A percentile compares a stretch with the other conserved stretches of the same genome.
Evolutionary conservation across 441 rosid genomes (phyloP).

Genomic region (Pelargonium australe): DNA sequence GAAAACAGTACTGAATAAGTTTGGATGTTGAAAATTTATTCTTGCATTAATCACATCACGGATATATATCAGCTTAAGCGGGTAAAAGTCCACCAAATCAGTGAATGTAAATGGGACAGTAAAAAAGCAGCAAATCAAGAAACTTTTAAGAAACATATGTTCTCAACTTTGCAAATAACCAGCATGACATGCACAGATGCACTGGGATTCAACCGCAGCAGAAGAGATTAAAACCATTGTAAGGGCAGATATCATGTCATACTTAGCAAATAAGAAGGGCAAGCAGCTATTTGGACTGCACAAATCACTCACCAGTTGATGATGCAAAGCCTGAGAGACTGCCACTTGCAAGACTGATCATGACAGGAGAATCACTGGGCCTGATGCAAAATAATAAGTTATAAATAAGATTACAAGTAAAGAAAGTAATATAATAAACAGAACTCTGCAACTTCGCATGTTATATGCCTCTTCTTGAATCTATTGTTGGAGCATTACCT

Average conservation of each 20-base stretch:
- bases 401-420: background rate
- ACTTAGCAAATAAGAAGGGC: no score
- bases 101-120: no score
- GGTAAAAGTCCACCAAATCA: no score
- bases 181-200: background rate
- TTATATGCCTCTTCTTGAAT: background rate
- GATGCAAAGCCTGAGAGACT: slow-evolving; percentile 92
- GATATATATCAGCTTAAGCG: no score
- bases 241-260: no score
- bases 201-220: no score
- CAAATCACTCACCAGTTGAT: slow-evolving; percentile 62
- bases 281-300: no score
- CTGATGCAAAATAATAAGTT: slow-evolving; percentile 28
- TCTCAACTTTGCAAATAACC: background rate
- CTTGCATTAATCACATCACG: no score
- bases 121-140: background rate
- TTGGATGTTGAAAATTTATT: no score
- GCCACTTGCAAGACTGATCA: slow-evolving; percentile 77
- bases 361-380: slow-evolving; percentile 62
- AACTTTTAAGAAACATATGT: background rate
- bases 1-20: no score
- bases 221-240: no score
- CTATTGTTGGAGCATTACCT: slow-evolving; percentile 37
- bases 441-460: background rate
- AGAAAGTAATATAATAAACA: background rate